A percentile compares a stretch with the other conserved stretches of the same genome.
Evolutionary conservation across 2,329 filamentous ascomycete genomes (phyloP).

Genomic region (Ophiostoma perfectum): DNA sequence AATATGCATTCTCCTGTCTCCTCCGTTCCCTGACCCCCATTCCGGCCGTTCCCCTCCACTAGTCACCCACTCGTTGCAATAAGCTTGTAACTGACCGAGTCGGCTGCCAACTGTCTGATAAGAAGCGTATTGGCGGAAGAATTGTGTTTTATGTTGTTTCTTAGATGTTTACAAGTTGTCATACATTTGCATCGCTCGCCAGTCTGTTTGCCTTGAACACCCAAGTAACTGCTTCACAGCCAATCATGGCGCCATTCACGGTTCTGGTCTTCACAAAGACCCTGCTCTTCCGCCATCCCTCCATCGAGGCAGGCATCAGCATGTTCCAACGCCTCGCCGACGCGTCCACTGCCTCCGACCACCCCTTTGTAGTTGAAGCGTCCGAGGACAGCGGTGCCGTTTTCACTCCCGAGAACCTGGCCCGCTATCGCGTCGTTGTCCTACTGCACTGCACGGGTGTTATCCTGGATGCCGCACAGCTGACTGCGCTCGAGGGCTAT

Average conservation of each 20-base stretch:
- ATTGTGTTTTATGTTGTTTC: background rate
- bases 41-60: background rate
- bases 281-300: constrained; percentile 36
- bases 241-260: constrained; percentile 26
- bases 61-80: background rate
- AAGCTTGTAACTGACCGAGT: background rate
- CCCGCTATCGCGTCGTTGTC: constrained; percentile 35
- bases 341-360: constrained; percentile 25
- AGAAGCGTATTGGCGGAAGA: background rate
- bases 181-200: background rate
- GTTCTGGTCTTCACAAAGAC: constrained; percentile 40
- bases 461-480: constrained; percentile 34
- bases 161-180: background rate
- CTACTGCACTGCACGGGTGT: constrained; percentile 39
- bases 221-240: background rate
- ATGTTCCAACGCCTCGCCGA: constrained; percentile 32
- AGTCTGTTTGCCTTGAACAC: background rate
- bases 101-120: background rate
- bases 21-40: background rate
- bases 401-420: constrained; percentile 32
- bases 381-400: constrained; percentile 35
- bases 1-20: too few relatives aligned
- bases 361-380: constrained; percentile 33
- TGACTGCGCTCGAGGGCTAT: constrained; percentile 34
- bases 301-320: constrained; percentile 36